These are phyloP conservation scores for Hamamelis virginiana DNA, from an alignment of 164 flowering plant genomes.

Conservation along the genomic window DNA sequence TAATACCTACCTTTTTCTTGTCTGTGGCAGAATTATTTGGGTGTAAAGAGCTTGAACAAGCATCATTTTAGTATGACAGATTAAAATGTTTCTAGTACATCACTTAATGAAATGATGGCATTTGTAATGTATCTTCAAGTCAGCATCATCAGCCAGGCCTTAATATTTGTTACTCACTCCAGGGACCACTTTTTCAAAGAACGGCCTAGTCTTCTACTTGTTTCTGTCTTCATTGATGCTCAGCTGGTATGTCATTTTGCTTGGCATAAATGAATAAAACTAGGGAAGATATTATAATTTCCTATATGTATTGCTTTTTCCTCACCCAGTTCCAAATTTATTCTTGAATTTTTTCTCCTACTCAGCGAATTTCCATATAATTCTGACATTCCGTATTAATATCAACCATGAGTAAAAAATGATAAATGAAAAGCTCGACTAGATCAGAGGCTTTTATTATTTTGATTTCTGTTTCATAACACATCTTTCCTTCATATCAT, in stretches of 20 bases:
- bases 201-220: conserved; percentile 62
- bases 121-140: conserved; percentile 75
- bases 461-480: neutral
- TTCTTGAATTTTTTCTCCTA: no score
- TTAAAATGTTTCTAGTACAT: neutral
- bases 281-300: neutral
- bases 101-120: conserved; percentile 28
- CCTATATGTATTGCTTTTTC: no score
- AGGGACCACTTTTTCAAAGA: conserved; percentile 61
- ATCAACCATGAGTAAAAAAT: no score
- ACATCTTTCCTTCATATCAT: neutral
- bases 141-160: conserved; percentile 68
- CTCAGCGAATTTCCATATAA: no score
- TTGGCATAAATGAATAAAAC: neutral
- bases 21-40: conserved; percentile 36
- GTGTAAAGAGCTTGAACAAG: conserved; percentile 29
- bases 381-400: no score
- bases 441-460: no score
- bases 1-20: neutral
- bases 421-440: no score
- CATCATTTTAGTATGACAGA: conserved; percentile 11
- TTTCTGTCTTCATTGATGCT: conserved; percentile 58
- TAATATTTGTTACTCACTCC: conserved; percentile 74
- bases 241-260: conserved; percentile 40
- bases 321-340: no score